Conservation (phyloP, 352 stramenopile genomes). For the Globisporangium orthogonon region DNA sequence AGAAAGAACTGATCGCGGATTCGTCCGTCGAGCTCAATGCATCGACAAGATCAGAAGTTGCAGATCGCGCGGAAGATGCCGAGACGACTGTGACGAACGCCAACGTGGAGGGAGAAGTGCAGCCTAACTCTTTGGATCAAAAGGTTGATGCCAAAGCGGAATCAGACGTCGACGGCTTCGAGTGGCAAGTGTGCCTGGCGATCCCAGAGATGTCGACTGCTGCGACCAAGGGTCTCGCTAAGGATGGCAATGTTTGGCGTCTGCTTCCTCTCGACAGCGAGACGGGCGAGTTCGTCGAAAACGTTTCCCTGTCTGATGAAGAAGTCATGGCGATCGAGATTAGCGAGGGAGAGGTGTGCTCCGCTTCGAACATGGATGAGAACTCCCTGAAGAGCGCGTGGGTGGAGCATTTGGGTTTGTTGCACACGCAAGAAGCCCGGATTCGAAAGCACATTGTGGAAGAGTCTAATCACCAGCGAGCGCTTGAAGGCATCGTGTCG, state of each 20-base stretch:
- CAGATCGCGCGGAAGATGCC: background rate
- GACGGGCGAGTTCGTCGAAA: conserved; percentile 43
- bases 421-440: conserved; percentile 48
- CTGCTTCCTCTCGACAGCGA: conserved; percentile 46
- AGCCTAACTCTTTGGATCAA: background rate
- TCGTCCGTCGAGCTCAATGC: background rate
- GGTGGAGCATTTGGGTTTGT: conserved; percentile 41
- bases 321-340: conserved; percentile 61
- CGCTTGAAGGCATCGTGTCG: conserved; percentile 62
- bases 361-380: conserved; percentile 11
- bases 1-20: conserved; percentile 15
- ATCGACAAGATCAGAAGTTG: background rate
- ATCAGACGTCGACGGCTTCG: conserved; percentile 13
- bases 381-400: conserved; percentile 25
- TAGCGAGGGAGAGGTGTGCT: conserved; percentile 58
- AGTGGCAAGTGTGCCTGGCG: conserved; percentile 50
- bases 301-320: conserved; percentile 46
- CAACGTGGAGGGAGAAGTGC: background rate
- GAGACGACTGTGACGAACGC: background rate
- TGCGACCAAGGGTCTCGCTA: conserved; percentile 5
- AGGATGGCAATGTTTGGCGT: conserved; percentile 29
- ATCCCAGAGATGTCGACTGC: conserved; percentile 15
- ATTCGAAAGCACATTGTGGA: conserved; percentile 48
- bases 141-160: conserved; percentile 15
- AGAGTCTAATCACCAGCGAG: conserved; percentile 47